Percentiles rank a stretch among this genome's conserved stretches.
These are phyloP conservation scores for Tulasnella sp. DNA, from an alignment of 768 basidiomycete genomes.

Conservation along the genomic window DNA sequence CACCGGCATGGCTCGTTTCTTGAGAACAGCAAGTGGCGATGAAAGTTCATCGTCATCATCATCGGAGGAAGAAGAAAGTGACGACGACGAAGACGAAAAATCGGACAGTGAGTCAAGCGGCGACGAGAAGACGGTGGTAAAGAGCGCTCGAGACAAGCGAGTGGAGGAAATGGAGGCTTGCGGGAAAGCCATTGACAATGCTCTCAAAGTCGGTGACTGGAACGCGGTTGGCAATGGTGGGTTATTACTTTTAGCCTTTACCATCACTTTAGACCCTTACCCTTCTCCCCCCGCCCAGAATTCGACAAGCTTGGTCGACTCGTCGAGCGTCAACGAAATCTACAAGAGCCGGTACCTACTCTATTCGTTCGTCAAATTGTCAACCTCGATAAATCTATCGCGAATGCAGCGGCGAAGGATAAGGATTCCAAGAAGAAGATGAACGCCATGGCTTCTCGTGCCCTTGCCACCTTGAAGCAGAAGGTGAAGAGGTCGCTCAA, in stretches of 20 bases:
- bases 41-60: constrained; percentile 51
- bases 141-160: constrained; percentile 88
- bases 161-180: constrained; percentile 92
- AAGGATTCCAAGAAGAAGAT: constrained; percentile 95
- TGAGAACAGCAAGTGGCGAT: constrained; percentile 51
- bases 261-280: constrained; percentile 20
- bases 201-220: constrained; percentile 96
- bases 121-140: constrained; percentile 62
- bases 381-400: constrained; percentile 72
- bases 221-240: constrained; percentile 80
- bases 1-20: constrained; percentile 69
- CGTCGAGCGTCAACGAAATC: constrained; percentile 80
- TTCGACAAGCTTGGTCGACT: constrained; percentile 94
- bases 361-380: constrained; percentile 74
- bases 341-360: constrained; percentile 80
- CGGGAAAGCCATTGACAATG: constrained; percentile 90
- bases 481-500: constrained; percentile 88
- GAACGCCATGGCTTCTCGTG: constrained; percentile 89
- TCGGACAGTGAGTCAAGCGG: constrained; percentile 56
- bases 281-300: constrained; percentile 50
- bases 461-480: constrained; percentile 96
- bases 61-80: constrained; percentile 45
- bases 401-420: constrained; percentile 73
- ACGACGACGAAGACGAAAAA: constrained; percentile 44
- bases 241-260: constrained; percentile 32